Conservation (phyloP, 2,329 filamentous ascomycete genomes). For the Calonectria pteridis region DNA sequence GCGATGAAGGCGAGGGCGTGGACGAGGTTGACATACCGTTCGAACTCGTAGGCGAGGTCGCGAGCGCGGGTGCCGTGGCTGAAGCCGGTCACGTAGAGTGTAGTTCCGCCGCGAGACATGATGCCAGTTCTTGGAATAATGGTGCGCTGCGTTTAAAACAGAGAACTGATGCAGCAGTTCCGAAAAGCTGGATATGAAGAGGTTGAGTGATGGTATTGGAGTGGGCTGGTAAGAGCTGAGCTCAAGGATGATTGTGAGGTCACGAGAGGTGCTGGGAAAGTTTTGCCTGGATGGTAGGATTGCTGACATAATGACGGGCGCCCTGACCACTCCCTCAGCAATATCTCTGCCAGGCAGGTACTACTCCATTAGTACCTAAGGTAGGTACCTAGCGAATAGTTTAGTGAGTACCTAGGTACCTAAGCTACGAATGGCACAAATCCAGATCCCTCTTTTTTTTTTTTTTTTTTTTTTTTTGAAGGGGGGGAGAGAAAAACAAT, state of each 20-base stretch:
- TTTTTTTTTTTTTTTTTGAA: too few species aligned
- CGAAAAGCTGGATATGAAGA: conserved; percentile 32
- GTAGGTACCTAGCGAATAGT: neutral
- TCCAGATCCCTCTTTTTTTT: neutral
- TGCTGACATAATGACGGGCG: conserved; percentile 43
- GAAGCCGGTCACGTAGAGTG: conserved; percentile 98
- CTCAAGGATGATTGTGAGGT: conserved; percentile 38
- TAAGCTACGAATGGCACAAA: too few species aligned
- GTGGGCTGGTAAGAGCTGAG: conserved; percentile 32
- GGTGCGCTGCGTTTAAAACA: conserved; percentile 20
- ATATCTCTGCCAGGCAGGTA: neutral
- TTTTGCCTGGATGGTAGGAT: conserved; percentile 36
- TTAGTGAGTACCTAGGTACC: too few species aligned
- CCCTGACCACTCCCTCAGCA: conserved; percentile 13
- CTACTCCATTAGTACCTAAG: too few species aligned
- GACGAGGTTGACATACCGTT: conserved; percentile 90
- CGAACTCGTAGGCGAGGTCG: conserved; percentile 99
- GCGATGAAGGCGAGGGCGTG: conserved; percentile 52
- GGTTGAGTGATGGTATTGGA: conserved; percentile 37
- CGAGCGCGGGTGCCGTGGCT: conserved; percentile 98
- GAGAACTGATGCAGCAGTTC: conserved; percentile 43
- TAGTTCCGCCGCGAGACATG: conserved; percentile 95
- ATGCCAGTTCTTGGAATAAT: conserved; percentile 39
- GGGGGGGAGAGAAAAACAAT: too few species aligned
- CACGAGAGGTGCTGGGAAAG: conserved; percentile 41